Conservation (phyloP, 352 stramenopile species). For the Globisporangium nodosum region DNA sequence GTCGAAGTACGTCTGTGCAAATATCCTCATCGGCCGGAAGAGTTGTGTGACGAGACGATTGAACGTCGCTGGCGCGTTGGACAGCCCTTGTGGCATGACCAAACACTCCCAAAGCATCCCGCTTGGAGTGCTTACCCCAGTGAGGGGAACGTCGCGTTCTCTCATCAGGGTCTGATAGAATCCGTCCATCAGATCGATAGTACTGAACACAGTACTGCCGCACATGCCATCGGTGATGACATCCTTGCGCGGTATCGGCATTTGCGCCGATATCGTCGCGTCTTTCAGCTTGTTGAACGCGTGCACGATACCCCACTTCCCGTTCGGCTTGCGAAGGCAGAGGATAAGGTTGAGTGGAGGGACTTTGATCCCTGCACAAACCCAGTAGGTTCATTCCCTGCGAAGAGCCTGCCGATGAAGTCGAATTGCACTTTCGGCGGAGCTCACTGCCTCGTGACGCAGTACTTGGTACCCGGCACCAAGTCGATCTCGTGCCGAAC, state of each 20-base stretch:
- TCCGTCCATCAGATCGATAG: slow-evolving; percentile 22
- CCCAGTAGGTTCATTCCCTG: background rate
- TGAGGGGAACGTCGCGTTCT: slow-evolving; percentile 9
- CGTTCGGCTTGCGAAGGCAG: slow-evolving; percentile 22
- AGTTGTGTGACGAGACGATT: slow-evolving; percentile 16
- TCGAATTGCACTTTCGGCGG: slow-evolving; percentile 18
- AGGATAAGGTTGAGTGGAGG: slow-evolving; percentile 18
- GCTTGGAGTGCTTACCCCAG: slow-evolving; percentile 16
- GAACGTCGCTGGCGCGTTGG: slow-evolving; percentile 21
- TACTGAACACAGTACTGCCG: slow-evolving; percentile 23
- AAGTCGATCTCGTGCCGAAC: slow-evolving; percentile 22
- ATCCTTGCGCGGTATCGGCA: slow-evolving; percentile 23
- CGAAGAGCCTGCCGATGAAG: slow-evolving; percentile 20
- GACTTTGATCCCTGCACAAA: slow-evolving; percentile 18
- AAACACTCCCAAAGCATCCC: slow-evolving; percentile 23
- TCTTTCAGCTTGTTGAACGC: slow-evolving; percentile 31
- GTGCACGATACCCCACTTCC: slow-evolving; percentile 25
- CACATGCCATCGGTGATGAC: slow-evolving; percentile 20
- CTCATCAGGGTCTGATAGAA: slow-evolving; percentile 30
- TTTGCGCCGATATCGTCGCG: slow-evolving; percentile 21
- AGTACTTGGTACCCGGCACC: slow-evolving; percentile 20
- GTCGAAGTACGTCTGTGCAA: slow-evolving; percentile 4
- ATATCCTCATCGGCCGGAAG: background rate
- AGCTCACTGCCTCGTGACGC: slow-evolving; percentile 20
- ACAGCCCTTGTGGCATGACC: slow-evolving; percentile 21